Evolutionary conservation across 1,284 basidiomycete genomes (phyloP).

Genomic region (Boletus calvinii): DNA sequence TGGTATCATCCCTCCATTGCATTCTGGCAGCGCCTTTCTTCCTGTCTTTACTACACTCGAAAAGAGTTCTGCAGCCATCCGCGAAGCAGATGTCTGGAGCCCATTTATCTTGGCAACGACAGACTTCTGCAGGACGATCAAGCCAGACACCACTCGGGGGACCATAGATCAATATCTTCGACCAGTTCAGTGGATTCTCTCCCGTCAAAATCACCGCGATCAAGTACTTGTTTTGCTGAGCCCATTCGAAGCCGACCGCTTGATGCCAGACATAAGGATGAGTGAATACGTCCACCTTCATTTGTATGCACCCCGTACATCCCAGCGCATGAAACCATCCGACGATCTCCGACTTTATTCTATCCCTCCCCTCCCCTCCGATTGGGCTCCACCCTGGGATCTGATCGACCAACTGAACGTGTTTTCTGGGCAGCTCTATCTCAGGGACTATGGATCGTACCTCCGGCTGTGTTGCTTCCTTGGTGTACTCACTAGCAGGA

Average conservation of each 20-base stretch:
- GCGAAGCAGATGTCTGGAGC: background rate
- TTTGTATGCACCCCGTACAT: conserved; percentile 39
- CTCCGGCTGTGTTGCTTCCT: background rate
- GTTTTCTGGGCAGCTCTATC: conserved; percentile 32
- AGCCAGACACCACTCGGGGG: background rate
- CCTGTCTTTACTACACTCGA: background rate
- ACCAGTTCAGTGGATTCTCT: conserved; percentile 28
- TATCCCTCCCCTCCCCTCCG: conserved; percentile 27
- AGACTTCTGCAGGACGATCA: background rate
- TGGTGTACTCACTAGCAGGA: background rate
- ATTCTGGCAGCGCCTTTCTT: background rate
- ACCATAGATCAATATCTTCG: conserved; percentile 29
- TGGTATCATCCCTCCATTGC: background rate
- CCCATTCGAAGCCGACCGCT: conserved; percentile 35
- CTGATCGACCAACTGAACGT: conserved; percentile 26
- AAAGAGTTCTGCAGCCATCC: background rate
- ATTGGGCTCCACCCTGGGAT: conserved; percentile 1
- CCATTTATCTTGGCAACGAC: background rate
- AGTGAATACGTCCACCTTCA: conserved; percentile 23
- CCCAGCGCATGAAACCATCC: conserved; percentile 33
- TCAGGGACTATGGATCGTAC: background rate
- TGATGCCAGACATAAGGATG: background rate
- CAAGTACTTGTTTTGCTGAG: conserved; percentile 38
- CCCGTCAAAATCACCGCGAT: conserved; percentile 3
- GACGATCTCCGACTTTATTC: conserved; percentile 39